Conservation (phyloP, 305 asterid genomes). For the Fraxinus sp. region DNA sequence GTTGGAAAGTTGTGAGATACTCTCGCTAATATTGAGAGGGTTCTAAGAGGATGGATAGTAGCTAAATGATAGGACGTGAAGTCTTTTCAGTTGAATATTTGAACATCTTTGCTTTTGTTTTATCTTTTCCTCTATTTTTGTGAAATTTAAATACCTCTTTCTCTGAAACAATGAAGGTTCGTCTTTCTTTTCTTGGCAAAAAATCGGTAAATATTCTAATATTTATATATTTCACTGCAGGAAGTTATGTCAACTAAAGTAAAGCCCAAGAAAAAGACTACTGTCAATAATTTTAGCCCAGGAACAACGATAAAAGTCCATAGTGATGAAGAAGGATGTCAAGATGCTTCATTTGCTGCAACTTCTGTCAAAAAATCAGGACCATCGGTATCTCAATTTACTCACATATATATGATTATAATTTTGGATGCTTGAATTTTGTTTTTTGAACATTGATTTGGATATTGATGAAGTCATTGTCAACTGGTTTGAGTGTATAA, state of each 20-base stretch:
- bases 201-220: conserved; percentile 9
- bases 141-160: conserved; percentile 1
- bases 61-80: not conserved
- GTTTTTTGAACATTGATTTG: not conserved
- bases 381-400: not conserved
- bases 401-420: not conserved
- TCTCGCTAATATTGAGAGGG: not conserved
- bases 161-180: not conserved
- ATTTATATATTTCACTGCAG: conserved; percentile 39
- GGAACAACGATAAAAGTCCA: conserved; percentile 56
- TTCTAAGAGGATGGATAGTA: not conserved
- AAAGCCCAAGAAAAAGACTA: conserved; percentile 19
- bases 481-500: not conserved
- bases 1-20: not conserved
- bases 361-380: conserved; percentile 32
- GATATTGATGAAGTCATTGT: not conserved
- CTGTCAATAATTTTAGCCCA: conserved; percentile 28
- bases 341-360: conserved; percentile 71
- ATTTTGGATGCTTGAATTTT: not conserved
- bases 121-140: not conserved
- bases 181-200: not conserved
- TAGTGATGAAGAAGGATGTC: conserved; percentile 60
- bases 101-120: not conserved
- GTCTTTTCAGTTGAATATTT: not conserved
- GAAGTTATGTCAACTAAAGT: conserved; percentile 17